These are phyloP conservation scores for Hanseniaspora singularis DNA, from an alignment of 805 yeast genomes.

Conservation along the genomic window DNA sequence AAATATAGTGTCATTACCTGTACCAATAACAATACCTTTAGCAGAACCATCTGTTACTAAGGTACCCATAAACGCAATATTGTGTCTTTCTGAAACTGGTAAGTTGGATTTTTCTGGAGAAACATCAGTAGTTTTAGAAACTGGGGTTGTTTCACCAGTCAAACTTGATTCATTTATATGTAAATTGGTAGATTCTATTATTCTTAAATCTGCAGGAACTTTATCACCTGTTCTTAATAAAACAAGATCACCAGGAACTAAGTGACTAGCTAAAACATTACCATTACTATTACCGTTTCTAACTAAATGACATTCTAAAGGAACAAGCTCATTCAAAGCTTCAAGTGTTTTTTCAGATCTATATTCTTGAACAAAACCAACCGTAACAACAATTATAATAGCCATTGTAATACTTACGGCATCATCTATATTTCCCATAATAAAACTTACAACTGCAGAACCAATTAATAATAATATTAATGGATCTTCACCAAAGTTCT, in stretches of 20 bases:
- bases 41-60: constrained; percentile 94
- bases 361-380: constrained; percentile 95
- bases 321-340: constrained; percentile 84
- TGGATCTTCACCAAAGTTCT: constrained; percentile 82
- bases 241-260: constrained; percentile 95
- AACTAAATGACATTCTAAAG: constrained; percentile 89
- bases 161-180: constrained; percentile 85
- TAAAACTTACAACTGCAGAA: constrained; percentile 72
- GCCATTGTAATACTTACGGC: constrained; percentile 91
- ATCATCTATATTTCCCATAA: constrained; percentile 95
- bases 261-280: constrained; percentile 61
- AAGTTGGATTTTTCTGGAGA: constrained; percentile 31
- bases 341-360: constrained; percentile 89
- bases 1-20: constrained; percentile 80
- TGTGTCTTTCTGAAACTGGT: constrained; percentile 56
- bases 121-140: constrained; percentile 46
- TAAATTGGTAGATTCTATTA: constrained; percentile 65
- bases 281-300: constrained; percentile 67
- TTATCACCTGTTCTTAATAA: constrained; percentile 86
- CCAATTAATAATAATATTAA: constrained; percentile 78
- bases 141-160: constrained; percentile 92
- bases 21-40: constrained; percentile 81
- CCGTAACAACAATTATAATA: constrained; percentile 82
- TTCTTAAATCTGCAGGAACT: constrained; percentile 88
- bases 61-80: constrained; percentile 94